phyloP scores from a whole-genome alignment of 305 asterid genomes.

The Fraxinus albicans region DNA sequence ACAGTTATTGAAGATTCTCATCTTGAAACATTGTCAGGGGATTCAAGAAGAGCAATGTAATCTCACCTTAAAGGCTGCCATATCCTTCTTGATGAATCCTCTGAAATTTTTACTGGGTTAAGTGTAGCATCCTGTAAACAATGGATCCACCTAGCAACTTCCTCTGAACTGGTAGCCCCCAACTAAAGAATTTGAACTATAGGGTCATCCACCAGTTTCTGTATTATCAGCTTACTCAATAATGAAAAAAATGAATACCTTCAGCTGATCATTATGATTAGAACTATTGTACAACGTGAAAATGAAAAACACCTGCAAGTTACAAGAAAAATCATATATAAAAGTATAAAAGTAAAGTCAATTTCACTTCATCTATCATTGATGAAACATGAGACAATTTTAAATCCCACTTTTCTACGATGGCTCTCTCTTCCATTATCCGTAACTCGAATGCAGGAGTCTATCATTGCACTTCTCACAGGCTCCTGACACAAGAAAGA shows the following conservation, averaged over 20 bases:
- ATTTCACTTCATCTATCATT: background rate
- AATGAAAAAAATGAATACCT: constrained; percentile 44
- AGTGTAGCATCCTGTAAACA: constrained; percentile 64
- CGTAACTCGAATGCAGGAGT: constrained; percentile 77
- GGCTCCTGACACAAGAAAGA: constrained; percentile 61
- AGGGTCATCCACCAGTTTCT: background rate
- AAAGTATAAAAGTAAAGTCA: background rate
- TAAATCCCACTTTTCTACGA: constrained; percentile 55
- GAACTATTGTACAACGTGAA: constrained; percentile 29
- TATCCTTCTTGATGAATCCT: constrained; percentile 52
- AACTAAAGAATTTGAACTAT: constrained; percentile 45
- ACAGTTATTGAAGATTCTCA: background rate
- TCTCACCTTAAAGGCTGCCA: constrained; percentile 81
- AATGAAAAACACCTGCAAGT: constrained; percentile 30
- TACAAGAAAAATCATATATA: background rate
- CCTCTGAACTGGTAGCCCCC: constrained; percentile 88
- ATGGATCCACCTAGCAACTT: constrained; percentile 77
- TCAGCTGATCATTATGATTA: constrained; percentile 58
- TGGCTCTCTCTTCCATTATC: constrained; percentile 83
- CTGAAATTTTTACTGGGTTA: constrained; percentile 43
- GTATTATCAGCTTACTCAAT: background rate
- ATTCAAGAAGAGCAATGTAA: background rate
- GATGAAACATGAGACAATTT: background rate
- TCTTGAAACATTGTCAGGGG: background rate
- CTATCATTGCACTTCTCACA: constrained; percentile 72